Base-by-base conservation (phyloP, 768 basidiomycete species). In the Daedaleopsis sinensis region DNA sequence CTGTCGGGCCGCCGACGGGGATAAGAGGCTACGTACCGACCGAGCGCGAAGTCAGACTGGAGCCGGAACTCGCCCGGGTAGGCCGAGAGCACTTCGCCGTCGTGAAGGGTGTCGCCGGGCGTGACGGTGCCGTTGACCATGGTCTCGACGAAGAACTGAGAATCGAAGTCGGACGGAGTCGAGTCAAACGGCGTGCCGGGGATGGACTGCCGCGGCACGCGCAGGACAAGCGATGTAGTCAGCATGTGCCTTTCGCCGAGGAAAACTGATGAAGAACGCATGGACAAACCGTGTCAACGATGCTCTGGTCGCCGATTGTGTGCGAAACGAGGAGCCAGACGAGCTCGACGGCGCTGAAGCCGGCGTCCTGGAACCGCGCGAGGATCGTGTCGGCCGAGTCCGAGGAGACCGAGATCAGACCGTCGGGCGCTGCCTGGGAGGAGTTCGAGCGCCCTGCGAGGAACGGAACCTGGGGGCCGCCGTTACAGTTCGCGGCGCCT, bases 311-410 rank as follows among this genome's bases (percentile, higher is more conserved):
- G 36, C 55, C 69, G 27, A 70, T 54, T 1, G 58, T 63, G 49
- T 69, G 71, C 23, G 59, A 65, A 32, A 68, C 62, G 50, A 72
- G 55, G 11, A 72, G 57, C 24, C 57, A 66, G 43, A 67, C 61
- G 16, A 67, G 49, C 36, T 68, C 52, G 23, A 58, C 58, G 9
- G 58, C n/a, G 37, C 39, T 68, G 51, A 67, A 66, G 38, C 66
- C 63, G 16, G 65, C 67, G 53, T 67, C 65, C 0, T n/a, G 48
- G 24, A 68, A 56, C 19, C 68, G 58, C 9, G 38, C 21, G 11
- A 68, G 56, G 16, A 70, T 32, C 27, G 27, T 63, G 37, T 64
- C 63, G 27, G 68, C 67, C 18, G 69, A 62, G 54, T 71, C 68
- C 36, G 64, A 64, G n/a, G 68, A 69, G 10, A 61, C 58, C 21